Evolutionary conservation across 345 rosid genomes (phyloP), one percentile per base, ranked within the genome.

Genomic region (Boechera retrofracta): DNA sequence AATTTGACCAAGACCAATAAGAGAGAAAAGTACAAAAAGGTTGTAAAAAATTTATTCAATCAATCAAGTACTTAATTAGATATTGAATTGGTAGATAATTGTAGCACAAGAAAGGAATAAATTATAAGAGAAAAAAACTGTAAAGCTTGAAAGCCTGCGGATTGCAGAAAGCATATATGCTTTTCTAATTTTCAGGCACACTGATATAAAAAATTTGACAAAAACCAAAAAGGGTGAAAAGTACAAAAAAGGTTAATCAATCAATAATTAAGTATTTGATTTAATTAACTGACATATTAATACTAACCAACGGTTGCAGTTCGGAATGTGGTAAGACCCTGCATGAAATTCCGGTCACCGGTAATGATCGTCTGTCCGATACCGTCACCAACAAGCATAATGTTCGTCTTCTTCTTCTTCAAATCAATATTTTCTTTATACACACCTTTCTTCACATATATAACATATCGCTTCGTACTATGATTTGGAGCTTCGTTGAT

Each of bases 321-420:
- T 80, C 98, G 82, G 65, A 94, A 94, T 26, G 98, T 94, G 10
- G 98, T 94, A 91, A 93, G 91, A 29, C 98, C 98, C 78, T 94
- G 98, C 85, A 74, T 65, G 77, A 92, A 89, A 79, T 91, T 89
- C 70, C 95, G 84, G 62, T 82, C 83, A 35, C 91, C 89, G 32
- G 97, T 85, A 38, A 94, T 82, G 4, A 89, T 36, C 0, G 97
- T 90, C 59, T 79, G 83, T 70, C 95, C 90, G 44, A 85, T 85
- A 52, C 95, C 98, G 61, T 90, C 97, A 29, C 98, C 98, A 0
- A 94, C 74, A 24, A 94, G 80, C 89, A 89, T 87, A 5, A 90
- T 87, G 24, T 87, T 92, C 15, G 89, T 83, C 55, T 90, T 90
- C 72, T 86, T 82, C 83, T 79, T 90, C 86, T 92, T 89, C 79